A percentile compares a stretch with the other conserved stretches of the same genome.
Evolutionary conservation across 2,329 filamentous ascomycete species (phyloP).

Genomic region (Fusarium tricinctum): DNA sequence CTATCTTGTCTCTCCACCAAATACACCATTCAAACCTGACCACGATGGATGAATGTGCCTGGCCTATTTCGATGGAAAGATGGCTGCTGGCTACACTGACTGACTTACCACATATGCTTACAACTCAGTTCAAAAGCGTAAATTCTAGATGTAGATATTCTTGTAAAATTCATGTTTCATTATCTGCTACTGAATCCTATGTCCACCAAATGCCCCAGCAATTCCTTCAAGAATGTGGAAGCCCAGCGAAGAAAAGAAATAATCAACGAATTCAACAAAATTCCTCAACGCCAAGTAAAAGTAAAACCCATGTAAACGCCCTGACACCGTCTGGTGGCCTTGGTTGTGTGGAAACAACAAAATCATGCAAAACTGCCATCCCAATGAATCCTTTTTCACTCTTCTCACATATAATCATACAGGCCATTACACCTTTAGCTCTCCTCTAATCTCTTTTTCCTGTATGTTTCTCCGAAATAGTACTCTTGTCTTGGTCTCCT

Average conservation of each 20-base stretch:
- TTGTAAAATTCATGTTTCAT: conserved; percentile 20
- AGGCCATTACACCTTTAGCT: conserved; percentile 36
- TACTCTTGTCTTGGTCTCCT: conserved; percentile 20
- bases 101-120: background rate
- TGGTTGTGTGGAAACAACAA: conserved; percentile 37
- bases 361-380: conserved; percentile 29
- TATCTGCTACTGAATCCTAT: conserved; percentile 22
- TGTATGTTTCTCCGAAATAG: conserved; percentile 20
- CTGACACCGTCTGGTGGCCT: conserved; percentile 9
- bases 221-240: conserved; percentile 20
- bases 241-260: conserved; percentile 8
- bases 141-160: background rate
- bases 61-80: background rate
- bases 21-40: background rate
- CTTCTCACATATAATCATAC: conserved; percentile 35
- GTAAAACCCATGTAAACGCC: conserved; percentile 25
- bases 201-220: conserved; percentile 17
- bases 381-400: conserved; percentile 23
- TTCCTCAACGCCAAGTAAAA: conserved; percentile 18
- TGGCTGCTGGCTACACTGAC: background rate
- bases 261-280: conserved; percentile 2
- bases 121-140: background rate
- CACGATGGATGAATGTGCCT: conserved; percentile 1
- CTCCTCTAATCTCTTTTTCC: conserved; percentile 14
- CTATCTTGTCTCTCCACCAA: conserved; percentile 9